Evolutionary conservation across 2,329 filamentous ascomycete species (phyloP), one percentile per base, ranked within the genome.

Genomic region (Diaporthe longicolla): DNA sequence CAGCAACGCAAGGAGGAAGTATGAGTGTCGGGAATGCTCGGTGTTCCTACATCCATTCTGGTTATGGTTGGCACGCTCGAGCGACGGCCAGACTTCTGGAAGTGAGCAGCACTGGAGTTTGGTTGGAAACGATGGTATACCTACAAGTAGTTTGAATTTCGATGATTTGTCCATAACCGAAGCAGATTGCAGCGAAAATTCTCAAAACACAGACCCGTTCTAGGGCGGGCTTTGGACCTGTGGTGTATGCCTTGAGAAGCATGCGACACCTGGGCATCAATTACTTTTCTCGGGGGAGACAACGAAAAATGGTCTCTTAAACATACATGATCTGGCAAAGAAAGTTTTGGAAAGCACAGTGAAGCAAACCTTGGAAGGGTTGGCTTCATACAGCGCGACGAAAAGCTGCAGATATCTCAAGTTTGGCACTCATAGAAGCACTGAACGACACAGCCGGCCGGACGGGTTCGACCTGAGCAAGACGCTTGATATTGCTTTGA

Each of bases 1-100:
- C 29, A 21, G 32, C 54, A 9, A 19, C 32, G n/a, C 8, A 71
- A 71, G 35, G 57, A 63, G 24, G 70, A 71, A 26, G 70, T n/a
- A 7, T 71, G 29, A 43, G 4, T 11, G 5, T 59, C 1, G 0
- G 7, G 32, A 5, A 15, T 63, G 24, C 40, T 63, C 7, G 21
- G 8, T 29, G 37, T 13, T 15, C 24, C 3, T 6, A 21, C 13
- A 8, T 24, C 0, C 8, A 7, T 17, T 50, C 17, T 40, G 10
- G 37, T 11, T 40, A n/a, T 3, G 24, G 24, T 2, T 63, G 58
- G 7, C 3, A 21, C 19, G 9, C 3, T 3, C 4, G 26, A 63
- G 17, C 9, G 5, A 15, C 29, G 2, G 26, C 26, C 17, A n/a
- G 24, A n/a, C 1, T 63, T 5, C 37, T 29, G 24, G 24, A 19